These are phyloP conservation scores for Tetratostichococcus sp. DNA, from an alignment of 139 green algal species.

Conservation along the genomic window DNA sequence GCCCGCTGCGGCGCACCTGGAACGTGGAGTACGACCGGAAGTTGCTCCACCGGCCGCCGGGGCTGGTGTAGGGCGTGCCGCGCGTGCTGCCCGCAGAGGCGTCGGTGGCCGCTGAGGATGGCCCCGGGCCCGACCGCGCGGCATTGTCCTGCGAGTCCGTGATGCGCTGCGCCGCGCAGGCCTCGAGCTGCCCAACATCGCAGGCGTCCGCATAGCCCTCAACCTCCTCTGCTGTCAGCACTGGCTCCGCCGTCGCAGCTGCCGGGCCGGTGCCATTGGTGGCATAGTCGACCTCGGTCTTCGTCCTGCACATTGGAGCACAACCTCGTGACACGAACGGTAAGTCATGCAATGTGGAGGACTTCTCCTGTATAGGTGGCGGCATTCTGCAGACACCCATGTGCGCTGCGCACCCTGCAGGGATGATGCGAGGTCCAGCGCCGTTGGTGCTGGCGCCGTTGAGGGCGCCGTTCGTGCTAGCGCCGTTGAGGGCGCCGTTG, in stretches of 20 bases:
- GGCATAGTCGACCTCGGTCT: not conserved
- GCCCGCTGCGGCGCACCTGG: too few relatives aligned
- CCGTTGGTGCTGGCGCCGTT: not conserved
- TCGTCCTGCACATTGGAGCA: not conserved
- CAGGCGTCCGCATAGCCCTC: conserved; percentile 47
- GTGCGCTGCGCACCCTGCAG: too few relatives aligned
- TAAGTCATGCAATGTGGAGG: too few relatives aligned
- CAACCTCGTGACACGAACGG: too few relatives aligned
- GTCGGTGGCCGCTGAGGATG: not conserved
- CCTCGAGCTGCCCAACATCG: conserved; percentile 56
- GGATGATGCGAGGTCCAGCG: not conserved
- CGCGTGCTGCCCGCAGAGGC: conserved; percentile 14
- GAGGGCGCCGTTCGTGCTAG: not conserved
- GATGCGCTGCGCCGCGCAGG: conserved; percentile 31
- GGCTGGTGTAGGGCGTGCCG: conserved; percentile 58
- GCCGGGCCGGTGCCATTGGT: conserved; percentile 1
- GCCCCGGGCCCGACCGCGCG: not conserved
- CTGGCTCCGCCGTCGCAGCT: not conserved
- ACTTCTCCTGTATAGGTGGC: too few relatives aligned
- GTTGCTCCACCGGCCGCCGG: conserved; percentile 66
- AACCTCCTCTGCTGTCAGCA: conserved; percentile 10
- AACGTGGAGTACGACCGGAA: conserved; percentile 65
- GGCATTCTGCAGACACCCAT: too few relatives aligned
- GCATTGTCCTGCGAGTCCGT: conserved; percentile 2
- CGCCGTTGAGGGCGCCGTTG: not conserved